phyloP scores from a whole-genome alignment of 2,329 filamentous ascomycete genomes.

The Penicillium sp. region DNA sequence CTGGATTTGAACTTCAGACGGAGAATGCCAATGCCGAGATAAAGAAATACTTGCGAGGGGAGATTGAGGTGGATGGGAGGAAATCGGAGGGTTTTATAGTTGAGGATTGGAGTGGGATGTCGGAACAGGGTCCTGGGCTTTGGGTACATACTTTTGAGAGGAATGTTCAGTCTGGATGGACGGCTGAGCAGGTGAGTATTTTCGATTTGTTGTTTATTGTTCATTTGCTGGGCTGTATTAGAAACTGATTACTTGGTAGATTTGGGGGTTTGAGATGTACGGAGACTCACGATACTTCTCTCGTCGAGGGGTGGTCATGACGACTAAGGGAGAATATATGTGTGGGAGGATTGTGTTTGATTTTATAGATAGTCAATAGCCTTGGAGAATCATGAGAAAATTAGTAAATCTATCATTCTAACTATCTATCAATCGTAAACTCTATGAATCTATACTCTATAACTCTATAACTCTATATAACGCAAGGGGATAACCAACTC shows the following conservation, averaged over 20 bases:
- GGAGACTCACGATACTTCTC: not conserved
- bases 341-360: slow-evolving; percentile 3
- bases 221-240: fast-evolving
- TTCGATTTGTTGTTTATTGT: not conserved
- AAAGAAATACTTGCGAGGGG: not conserved
- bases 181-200: slow-evolving; percentile 1
- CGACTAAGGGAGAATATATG: not conserved
- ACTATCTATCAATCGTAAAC: not conserved
- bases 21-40: not conserved
- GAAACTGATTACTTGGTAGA: not conserved
- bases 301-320: slow-evolving; percentile 2
- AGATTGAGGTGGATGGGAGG: not conserved
- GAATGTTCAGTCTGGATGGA: slow-evolving; percentile 1
- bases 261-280: slow-evolving; percentile 7
- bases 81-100: not conserved
- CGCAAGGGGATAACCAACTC: not conserved
- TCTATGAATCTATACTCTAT: not conserved
- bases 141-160: slow-evolving; percentile 6
- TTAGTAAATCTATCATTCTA: not conserved
- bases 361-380: not conserved
- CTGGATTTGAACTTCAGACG: not conserved
- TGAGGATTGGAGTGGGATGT: not conserved
- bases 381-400: not conserved
- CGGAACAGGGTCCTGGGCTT: not conserved
- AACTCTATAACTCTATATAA: not conserved